Evolutionary conservation across 2,329 filamentous ascomycete genomes (phyloP).

Genomic region (Neoarthrinium moseri): DNA sequence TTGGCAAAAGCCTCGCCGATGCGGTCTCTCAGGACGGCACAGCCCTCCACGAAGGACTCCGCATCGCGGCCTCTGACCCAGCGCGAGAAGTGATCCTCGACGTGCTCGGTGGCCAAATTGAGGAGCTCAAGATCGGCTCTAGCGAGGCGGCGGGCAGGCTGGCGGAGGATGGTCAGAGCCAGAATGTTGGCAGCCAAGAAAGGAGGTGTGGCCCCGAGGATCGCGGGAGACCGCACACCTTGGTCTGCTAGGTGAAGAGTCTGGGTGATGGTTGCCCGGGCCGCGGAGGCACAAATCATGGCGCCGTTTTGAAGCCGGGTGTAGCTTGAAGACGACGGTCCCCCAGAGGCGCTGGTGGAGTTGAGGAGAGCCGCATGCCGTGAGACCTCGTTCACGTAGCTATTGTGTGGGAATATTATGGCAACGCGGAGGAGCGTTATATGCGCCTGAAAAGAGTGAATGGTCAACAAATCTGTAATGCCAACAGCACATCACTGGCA

Average conservation of each 20-base stretch:
- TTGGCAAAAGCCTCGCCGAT: neutral
- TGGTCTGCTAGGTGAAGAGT: constrained; percentile 16
- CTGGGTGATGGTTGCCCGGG: constrained; percentile 10
- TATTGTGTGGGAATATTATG: constrained; percentile 15
- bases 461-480: neutral
- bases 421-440: constrained; percentile 16
- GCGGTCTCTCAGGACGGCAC: constrained; percentile 3
- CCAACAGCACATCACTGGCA: no score
- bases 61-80: neutral
- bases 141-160: constrained; percentile 16
- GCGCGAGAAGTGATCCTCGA: constrained; percentile 14
- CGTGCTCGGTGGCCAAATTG: constrained; percentile 14
- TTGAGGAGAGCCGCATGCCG: constrained; percentile 10
- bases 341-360: no score
- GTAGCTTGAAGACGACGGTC: no score
- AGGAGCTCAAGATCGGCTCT: constrained; percentile 19
- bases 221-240: constrained; percentile 7
- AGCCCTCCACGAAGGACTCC: constrained; percentile 2
- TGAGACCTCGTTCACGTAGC: constrained; percentile 15
- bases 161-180: constrained; percentile 16
- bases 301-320: constrained; percentile 10
- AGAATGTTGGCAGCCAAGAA: constrained; percentile 18
- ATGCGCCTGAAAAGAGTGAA: constrained; percentile 11
- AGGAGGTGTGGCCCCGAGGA: constrained; percentile 13
- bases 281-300: constrained; percentile 11